A percentile compares a stretch with the other conserved stretches of the same genome.
phyloP scores from a whole-genome alignment of 805 yeast genomes.

The Debaryomyces hansenii region DNA sequence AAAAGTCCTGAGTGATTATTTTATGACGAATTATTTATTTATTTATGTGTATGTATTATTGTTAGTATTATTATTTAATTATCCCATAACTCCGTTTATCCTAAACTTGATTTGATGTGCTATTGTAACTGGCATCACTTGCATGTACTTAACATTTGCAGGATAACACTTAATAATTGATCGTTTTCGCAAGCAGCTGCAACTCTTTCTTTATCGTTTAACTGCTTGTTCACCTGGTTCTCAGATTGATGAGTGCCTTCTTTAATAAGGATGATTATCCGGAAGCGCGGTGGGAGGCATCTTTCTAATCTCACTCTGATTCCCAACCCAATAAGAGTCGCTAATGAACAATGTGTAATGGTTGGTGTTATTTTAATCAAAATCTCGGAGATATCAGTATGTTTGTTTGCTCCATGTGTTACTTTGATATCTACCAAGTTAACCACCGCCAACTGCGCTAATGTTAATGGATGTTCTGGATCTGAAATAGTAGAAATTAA shows the following conservation, averaged over 20 bases:
- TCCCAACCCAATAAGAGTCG: slow-evolving; percentile 93
- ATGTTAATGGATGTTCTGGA: slow-evolving; percentile 95
- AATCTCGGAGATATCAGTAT: slow-evolving; percentile 63
- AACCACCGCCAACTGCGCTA: slow-evolving; percentile 94
- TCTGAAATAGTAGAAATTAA: slow-evolving; percentile 84
- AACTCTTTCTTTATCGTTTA: slow-evolving; percentile 95
- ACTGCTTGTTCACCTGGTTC: slow-evolving; percentile 91
- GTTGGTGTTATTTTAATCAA: slow-evolving; percentile 91
- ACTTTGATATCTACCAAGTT: slow-evolving; percentile 79
- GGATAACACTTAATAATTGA: slow-evolving; percentile 84
- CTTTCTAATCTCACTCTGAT: slow-evolving; percentile 89
- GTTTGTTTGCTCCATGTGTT: slow-evolving; percentile 46
- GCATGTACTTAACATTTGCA: slow-evolving; percentile 89
- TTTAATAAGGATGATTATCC: slow-evolving; percentile 76
- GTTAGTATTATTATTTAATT: not conserved
- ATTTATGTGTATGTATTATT: slow-evolving; percentile 1
- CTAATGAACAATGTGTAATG: slow-evolving; percentile 94
- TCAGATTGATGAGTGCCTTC: slow-evolving; percentile 97
- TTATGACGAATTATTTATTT: not conserved
- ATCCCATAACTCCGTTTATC: too few relatives aligned
- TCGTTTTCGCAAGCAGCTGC: slow-evolving; percentile 99
- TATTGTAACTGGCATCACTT: slow-evolving; percentile 17
- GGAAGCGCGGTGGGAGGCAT: slow-evolving; percentile 78
- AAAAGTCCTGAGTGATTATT: not conserved
- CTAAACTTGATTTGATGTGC: too few relatives aligned